These are phyloP conservation scores for Actinomortierella ambigua DNA, from an alignment of 371 early-diverging fungal genomes.

Conservation along the genomic window DNA sequence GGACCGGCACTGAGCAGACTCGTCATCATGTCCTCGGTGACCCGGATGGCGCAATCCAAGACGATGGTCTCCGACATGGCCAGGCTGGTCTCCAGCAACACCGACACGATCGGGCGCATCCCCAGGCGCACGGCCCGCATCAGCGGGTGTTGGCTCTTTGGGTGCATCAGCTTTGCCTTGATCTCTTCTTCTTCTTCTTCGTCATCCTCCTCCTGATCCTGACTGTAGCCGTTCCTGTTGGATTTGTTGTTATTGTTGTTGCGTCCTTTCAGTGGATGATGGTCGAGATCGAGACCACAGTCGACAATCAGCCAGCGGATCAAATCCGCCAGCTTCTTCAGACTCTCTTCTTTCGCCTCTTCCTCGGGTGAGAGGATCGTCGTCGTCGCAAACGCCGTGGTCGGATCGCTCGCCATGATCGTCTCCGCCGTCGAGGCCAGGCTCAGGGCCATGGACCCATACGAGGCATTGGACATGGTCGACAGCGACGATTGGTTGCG, in stretches of 20 bases:
- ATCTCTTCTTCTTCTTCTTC: too few relatives aligned
- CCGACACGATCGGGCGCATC: conserved; percentile 40
- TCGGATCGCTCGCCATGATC: too few relatives aligned
- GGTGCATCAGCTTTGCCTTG: conserved; percentile 21
- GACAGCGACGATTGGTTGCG: conserved; percentile 26
- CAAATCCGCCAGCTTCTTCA: conserved; percentile 36
- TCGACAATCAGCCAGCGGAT: conserved; percentile 42
- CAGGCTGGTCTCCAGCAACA: conserved; percentile 33
- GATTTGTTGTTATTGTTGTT: too few relatives aligned
- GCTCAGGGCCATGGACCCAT: conserved; percentile 13
- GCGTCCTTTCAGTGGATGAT: too few relatives aligned
- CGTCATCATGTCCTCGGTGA: conserved; percentile 27
- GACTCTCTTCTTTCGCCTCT: conserved; percentile 35
- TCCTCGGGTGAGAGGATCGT: conserved; percentile 28
- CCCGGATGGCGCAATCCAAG: conserved; percentile 32
- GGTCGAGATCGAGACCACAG: conserved; percentile 23
- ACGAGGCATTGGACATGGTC: conserved; percentile 17
- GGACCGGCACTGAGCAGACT: too few relatives aligned
- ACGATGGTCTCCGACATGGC: conserved; percentile 31
- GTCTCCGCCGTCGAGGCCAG: conserved; percentile 25
- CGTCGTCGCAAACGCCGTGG: too few relatives aligned
- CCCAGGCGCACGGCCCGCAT: conserved; percentile 34
- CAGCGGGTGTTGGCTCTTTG: conserved; percentile 39
- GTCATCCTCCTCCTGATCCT: too few relatives aligned
- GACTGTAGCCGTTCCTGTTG: too few relatives aligned